phyloP scores from a whole-genome alignment of 805 yeast species.

The Kregervanrija delftensis region DNA sequence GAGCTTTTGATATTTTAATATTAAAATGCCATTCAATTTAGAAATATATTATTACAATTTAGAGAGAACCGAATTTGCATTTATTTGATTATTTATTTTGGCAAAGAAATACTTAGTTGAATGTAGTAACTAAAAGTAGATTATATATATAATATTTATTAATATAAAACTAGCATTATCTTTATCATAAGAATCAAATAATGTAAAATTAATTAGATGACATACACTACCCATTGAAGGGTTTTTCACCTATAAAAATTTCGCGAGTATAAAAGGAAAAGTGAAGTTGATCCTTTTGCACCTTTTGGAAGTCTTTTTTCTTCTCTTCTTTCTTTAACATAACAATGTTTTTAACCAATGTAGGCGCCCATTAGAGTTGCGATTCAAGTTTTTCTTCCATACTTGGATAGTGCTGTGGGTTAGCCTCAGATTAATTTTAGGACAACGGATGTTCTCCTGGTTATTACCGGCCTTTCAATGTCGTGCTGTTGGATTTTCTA shows the following conservation, averaged over 20 bases:
- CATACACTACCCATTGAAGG: neutral
- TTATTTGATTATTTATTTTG: too few relatives aligned
- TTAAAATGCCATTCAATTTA: too few relatives aligned
- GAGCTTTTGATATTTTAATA: neutral
- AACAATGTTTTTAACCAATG: slow-evolving; percentile 24
- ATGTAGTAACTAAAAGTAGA: too few relatives aligned
- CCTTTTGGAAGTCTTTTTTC: neutral
- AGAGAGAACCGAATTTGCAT: too few relatives aligned
- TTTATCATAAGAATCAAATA: too few relatives aligned
- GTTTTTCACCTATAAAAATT: neutral
- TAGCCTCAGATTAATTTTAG: slow-evolving; percentile 61
- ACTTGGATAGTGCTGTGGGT: slow-evolving; percentile 82
- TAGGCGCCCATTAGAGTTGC: slow-evolving; percentile 88
- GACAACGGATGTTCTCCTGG: slow-evolving; percentile 21
- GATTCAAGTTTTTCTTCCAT: slow-evolving; percentile 43
- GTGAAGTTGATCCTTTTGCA: neutral
- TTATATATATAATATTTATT: too few relatives aligned
- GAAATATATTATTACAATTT: too few relatives aligned
- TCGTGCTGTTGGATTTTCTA: slow-evolving; percentile 39
- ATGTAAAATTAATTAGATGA: neutral
- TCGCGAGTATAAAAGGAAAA: slow-evolving; percentile 8
- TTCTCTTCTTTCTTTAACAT: slow-evolving; percentile 12
- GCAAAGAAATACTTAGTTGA: too few relatives aligned
- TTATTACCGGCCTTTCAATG: slow-evolving; percentile 47
- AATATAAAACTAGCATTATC: too few relatives aligned